Percentiles rank a stretch among this genome's conserved stretches.
These are phyloP conservation scores for Oryza glaberrima DNA, from an alignment of 176 grass and related monocot species.

Conservation along the genomic window DNA sequence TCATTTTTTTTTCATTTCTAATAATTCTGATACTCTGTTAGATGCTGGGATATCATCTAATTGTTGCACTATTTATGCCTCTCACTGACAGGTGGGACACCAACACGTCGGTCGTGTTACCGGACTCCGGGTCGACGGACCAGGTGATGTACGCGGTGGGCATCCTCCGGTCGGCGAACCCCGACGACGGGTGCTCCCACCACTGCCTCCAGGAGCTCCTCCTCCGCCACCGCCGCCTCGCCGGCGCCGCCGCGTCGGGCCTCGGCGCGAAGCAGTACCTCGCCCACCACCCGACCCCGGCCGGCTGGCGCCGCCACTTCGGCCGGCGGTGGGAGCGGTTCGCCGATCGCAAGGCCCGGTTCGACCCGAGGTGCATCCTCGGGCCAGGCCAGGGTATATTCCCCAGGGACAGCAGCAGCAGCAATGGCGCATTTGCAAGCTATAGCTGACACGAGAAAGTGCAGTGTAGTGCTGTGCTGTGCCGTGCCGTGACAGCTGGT, in stretches of 20 bases:
- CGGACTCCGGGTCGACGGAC: slow-evolving; percentile 54
- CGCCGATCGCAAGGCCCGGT: slow-evolving; percentile 59
- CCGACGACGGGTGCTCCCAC: slow-evolving; percentile 50
- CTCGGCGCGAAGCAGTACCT: slow-evolving; percentile 76
- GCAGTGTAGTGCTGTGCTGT: no score
- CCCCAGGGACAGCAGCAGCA: slow-evolving; percentile 21
- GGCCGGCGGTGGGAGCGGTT: slow-evolving; percentile 63
- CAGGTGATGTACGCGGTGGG: slow-evolving; percentile 68
- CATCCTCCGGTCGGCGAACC: slow-evolving; percentile 68
- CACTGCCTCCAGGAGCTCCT: slow-evolving; percentile 63
- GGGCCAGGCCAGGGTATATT: slow-evolving; percentile 90
- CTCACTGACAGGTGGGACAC: slow-evolving; percentile 61
- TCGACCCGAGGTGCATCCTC: slow-evolving; percentile 68
- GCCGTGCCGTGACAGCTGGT: neutral
- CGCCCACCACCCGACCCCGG: slow-evolving; percentile 51
- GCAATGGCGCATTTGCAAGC: slow-evolving; percentile 14
- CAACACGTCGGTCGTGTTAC: slow-evolving; percentile 75
- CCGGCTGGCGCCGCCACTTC: slow-evolving; percentile 67
- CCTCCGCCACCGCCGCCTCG: slow-evolving; percentile 45
- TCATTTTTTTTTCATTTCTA: slow-evolving; percentile 3
- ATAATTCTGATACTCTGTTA: neutral
- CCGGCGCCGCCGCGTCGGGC: slow-evolving; percentile 29
- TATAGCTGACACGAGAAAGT: slow-evolving; percentile 30
- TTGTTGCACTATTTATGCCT: neutral
- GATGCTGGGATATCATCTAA: slow-evolving; percentile 24